These are phyloP conservation scores for Aspergillus clavatus DNA, from an alignment of 2,329 filamentous ascomycete genomes.

Conservation along the genomic window DNA sequence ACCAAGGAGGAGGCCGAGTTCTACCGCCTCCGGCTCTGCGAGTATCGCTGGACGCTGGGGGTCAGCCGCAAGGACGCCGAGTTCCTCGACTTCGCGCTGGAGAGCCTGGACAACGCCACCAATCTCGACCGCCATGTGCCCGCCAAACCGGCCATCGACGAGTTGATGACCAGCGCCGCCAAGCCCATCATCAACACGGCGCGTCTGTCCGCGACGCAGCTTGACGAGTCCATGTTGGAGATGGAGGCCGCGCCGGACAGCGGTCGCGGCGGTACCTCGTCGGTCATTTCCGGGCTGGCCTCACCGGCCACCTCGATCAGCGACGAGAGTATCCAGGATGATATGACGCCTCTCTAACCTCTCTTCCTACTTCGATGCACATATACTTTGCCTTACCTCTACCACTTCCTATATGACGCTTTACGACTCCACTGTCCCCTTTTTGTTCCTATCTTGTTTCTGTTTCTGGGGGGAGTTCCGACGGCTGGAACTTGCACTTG, in stretches of 20 bases:
- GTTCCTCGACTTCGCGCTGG: constrained; percentile 61
- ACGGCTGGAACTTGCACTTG: too few relatives aligned
- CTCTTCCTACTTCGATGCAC: not conserved
- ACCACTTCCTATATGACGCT: constrained; percentile 2
- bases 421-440: constrained; percentile 1
- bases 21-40: constrained; percentile 76
- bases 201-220: constrained; percentile 15
- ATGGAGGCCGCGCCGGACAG: constrained; percentile 16
- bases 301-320: constrained; percentile 36
- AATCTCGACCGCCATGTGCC: constrained; percentile 65
- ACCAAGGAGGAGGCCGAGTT: constrained; percentile 87
- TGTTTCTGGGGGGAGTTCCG: not conserved
- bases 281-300: constrained; percentile 35
- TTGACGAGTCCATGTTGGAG: constrained; percentile 26
- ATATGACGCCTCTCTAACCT: constrained; percentile 8
- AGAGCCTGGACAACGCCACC: constrained; percentile 68
- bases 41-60: constrained; percentile 91
- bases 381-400: not conserved
- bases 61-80: constrained; percentile 70
- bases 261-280: constrained; percentile 25
- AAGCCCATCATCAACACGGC: constrained; percentile 21
- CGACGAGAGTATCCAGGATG: constrained; percentile 28
- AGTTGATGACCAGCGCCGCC: constrained; percentile 32
- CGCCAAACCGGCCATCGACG: constrained; percentile 61
- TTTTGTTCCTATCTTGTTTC: not conserved